A percentile compares a stretch with the other conserved stretches of the same genome.
These are phyloP conservation scores for Turritis glabra DNA, from an alignment of 345 rosid species.

Conservation along the genomic window DNA sequence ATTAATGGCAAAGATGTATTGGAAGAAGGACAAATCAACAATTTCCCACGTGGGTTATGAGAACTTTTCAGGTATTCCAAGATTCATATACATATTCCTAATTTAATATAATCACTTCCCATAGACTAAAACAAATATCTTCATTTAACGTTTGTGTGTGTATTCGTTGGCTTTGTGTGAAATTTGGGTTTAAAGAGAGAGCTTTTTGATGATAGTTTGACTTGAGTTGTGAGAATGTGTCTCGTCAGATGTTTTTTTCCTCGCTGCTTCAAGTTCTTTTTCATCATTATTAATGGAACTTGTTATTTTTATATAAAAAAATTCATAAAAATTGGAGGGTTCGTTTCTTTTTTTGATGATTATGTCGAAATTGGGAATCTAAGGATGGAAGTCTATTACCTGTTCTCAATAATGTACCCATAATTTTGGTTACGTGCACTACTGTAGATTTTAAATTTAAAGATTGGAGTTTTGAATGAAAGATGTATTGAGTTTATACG, in stretches of 20 bases:
- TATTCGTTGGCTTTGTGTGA: conserved; percentile 33
- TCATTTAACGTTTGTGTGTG: conserved; percentile 18
- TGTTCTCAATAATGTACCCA: neutral
- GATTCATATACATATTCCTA: conserved; percentile 26
- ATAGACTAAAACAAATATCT: conserved; percentile 13
- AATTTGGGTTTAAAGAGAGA: conserved; percentile 11
- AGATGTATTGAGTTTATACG: neutral
- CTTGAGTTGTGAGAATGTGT: conserved; percentile 12
- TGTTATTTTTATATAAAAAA: too few species aligned
- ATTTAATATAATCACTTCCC: conserved; percentile 16
- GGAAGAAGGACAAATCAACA: conserved; percentile 93
- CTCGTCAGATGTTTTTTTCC: neutral
- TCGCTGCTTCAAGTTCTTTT: neutral
- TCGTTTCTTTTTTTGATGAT: neutral
- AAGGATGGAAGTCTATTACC: neutral
- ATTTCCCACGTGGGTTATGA: conserved; percentile 81
- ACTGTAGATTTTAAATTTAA: neutral
- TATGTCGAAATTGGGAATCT: neutral
- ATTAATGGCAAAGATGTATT: conserved; percentile 65
- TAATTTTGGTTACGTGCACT: neutral
- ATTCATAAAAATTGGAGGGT: too few species aligned
- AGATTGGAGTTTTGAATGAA: neutral
- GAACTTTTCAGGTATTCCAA: conserved; percentile 29
- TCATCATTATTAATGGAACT: neutral
- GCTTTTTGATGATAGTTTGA: conserved; percentile 28